Percentiles rank a stretch among this genome's conserved stretches.
Evolutionary conservation across 139 green algal genomes (phyloP).

Genomic region (Pleodorina starrii): DNA sequence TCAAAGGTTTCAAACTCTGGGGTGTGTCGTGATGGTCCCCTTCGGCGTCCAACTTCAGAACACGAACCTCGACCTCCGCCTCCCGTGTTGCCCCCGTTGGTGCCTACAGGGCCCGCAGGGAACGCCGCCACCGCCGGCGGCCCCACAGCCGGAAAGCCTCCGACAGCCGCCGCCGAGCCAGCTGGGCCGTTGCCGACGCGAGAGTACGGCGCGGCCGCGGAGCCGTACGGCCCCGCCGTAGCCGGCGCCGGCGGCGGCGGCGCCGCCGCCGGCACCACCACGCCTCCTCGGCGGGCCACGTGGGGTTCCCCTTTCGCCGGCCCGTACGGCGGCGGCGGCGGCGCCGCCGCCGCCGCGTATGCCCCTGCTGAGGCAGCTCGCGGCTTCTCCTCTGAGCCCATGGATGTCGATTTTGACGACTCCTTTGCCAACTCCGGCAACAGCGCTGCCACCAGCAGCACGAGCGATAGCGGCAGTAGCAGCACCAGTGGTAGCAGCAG

Average conservation of each 20-base stretch:
- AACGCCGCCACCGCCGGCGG: no score
- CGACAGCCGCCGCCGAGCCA: background rate
- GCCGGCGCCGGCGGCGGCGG: no score
- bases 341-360: background rate
- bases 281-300: no score
- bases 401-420: no score
- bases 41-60: no score
- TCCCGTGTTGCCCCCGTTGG: no score
- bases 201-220: background rate
- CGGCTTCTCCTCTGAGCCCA: background rate
- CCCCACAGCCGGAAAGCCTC: no score
- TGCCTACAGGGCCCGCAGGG: no score
- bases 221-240: background rate
- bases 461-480: background rate
- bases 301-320: no score
- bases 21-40: no score
- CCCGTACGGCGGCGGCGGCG: background rate
- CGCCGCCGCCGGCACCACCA: background rate
- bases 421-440: background rate
- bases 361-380: background rate
- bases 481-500: background rate
- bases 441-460: background rate
- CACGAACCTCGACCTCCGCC: no score
- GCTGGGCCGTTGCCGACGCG: background rate
- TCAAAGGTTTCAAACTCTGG: no score